phyloP scores from a whole-genome alignment of 2,329 filamentous ascomycete genomes.

The Penicillium sp. region DNA sequence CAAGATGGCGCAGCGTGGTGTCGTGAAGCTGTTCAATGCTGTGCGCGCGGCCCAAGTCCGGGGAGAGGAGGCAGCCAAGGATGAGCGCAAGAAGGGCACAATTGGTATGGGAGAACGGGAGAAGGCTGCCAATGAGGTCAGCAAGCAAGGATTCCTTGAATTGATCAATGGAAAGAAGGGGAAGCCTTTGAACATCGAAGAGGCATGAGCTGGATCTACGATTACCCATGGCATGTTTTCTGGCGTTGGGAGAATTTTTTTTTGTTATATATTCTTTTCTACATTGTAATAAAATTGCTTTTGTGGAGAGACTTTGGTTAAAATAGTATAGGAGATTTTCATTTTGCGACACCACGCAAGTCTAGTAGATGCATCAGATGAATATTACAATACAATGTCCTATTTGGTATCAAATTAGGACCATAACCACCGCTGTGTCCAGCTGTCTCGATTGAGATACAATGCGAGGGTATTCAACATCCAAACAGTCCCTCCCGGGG shows the following conservation, averaged over 20 bases:
- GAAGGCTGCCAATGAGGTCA: conserved; percentile 92
- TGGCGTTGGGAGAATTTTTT: conserved; percentile 31
- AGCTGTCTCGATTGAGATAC: not conserved
- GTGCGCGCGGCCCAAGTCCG: conserved; percentile 90
- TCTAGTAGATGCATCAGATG: conserved; percentile 23
- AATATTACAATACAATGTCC: conserved; percentile 30
- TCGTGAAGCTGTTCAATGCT: conserved; percentile 94
- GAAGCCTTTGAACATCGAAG: conserved; percentile 48
- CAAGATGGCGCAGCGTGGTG: conserved; percentile 88
- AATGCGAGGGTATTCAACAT: not conserved
- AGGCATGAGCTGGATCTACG: conserved; percentile 35
- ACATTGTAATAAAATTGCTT: conserved; percentile 21
- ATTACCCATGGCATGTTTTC: conserved; percentile 32
- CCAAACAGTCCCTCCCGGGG: conserved; percentile 2
- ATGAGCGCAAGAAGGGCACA: conserved; percentile 66
- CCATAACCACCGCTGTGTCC: conserved; percentile 1
- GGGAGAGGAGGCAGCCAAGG: conserved; percentile 69
- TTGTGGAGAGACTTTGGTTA: conserved; percentile 20
- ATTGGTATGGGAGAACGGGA: conserved; percentile 77
- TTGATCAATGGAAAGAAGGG: conserved; percentile 66
- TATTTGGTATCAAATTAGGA: conserved; percentile 1
- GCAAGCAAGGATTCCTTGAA: conserved; percentile 92
- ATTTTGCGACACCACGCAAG: conserved; percentile 23
- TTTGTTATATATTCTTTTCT: conserved; percentile 19
- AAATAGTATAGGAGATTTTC: conserved; percentile 30